Evolutionary conservation across 192 early-diverging fungal species (phyloP), one percentile per base, ranked within the genome.

Genomic region (Coemansia sp.): DNA sequence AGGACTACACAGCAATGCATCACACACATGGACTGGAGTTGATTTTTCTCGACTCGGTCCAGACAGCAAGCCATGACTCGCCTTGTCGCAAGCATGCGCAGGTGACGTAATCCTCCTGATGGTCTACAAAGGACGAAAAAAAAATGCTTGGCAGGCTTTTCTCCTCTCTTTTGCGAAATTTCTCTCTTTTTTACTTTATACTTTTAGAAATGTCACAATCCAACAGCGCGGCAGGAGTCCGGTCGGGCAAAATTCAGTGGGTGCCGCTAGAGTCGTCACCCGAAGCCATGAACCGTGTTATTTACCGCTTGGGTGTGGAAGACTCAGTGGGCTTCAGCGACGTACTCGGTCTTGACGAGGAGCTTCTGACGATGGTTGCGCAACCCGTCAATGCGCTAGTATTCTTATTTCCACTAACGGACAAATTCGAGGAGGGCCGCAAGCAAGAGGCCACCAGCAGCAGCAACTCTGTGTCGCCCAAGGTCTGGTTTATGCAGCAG

Each of bases 231-330:
- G n/a, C 65, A 13, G 61, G 38, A 18, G 61, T 38, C 15, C 61
- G 22, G n/a, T 10, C 61, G 36, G 38, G 31, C 34, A 86, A 80
- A 67, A 62, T 86, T 6, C 77, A 78, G 65, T 97, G 95, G 95
- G 66, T 95, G 13, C 94, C 95, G 7, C 89, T 97, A 43, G 95
- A 97, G 83, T 92, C 94, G 3, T 94, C 94, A 65, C 95, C 95
- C 43, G 89, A 94, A 34, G 92, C 93, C 73, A 81, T 86, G 76
- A 70, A 46, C 65, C 76, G 89, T 85, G 89, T 91, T 74, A 80
- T 92, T 41, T 81, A 90, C 63, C 84, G 87, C 52, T 76, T 95
- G 18, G 95, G 95, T 31, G 90, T 94, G 0, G 74, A 86, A 27
- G 34, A 69, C 2, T 64, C 71, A 12, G 91, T 87, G 81, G 84